These are phyloP conservation scores for Piromyces finnis DNA, from an alignment of 192 early-diverging fungal species.

Conservation along the genomic window DNA sequence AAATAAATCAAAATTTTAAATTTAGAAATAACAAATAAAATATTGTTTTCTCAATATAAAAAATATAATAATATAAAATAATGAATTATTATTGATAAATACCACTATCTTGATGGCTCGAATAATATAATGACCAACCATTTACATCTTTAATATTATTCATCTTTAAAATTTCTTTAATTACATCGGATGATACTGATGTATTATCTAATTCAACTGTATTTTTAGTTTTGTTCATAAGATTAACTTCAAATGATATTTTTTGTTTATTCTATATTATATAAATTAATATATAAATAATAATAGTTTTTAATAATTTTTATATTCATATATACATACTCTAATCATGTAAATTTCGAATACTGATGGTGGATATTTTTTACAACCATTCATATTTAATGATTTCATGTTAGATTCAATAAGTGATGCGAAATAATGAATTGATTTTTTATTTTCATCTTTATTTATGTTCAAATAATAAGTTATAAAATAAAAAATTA, in stretches of 20 bases:
- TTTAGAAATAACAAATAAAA: too few relatives aligned
- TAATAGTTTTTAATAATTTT: too few relatives aligned
- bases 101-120: constrained; percentile 5
- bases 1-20: too few relatives aligned
- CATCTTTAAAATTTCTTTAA: constrained; percentile 21
- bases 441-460: not conserved
- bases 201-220: not conserved
- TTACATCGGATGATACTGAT: constrained; percentile 12
- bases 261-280: not conserved
- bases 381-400: not conserved
- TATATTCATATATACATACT: not conserved
- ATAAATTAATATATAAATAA: too few relatives aligned
- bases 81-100: not conserved
- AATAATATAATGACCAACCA: constrained; percentile 30
- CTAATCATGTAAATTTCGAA: not conserved
- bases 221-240: not conserved
- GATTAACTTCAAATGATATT: not conserved
- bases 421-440: not conserved
- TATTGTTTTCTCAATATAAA: too few relatives aligned
- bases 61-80: constrained; percentile 1
- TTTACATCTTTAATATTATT: constrained; percentile 21
- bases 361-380: not conserved
- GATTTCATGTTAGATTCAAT: not conserved
- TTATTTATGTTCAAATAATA: not conserved
- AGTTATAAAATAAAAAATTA: too few relatives aligned